A percentile compares a stretch with the other conserved stretches of the same genome.
phyloP scores from a whole-genome alignment of 2,329 filamentous ascomycete genomes.

The Phialemoniopsis sp. region DNA sequence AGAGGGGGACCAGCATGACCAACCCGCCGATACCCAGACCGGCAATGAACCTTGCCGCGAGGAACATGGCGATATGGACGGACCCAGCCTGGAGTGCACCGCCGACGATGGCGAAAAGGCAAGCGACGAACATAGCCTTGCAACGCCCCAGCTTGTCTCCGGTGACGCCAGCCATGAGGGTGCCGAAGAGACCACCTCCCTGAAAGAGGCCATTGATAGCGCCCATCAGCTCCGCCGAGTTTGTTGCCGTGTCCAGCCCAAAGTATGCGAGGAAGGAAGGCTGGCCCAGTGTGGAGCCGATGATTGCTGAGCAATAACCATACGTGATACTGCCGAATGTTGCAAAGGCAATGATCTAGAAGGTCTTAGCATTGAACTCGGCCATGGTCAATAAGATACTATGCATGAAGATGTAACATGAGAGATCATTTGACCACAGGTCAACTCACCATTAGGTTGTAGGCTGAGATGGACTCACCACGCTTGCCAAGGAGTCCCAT shows the following conservation, averaged over 20 bases:
- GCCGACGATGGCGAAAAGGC: slow-evolving; percentile 16
- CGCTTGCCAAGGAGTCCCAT: too few species aligned
- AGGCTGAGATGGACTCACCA: too few species aligned
- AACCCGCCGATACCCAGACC: slow-evolving; percentile 22
- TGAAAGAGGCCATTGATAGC: slow-evolving; percentile 8
- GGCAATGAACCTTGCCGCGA: slow-evolving; percentile 23
- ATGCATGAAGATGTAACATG: too few species aligned
- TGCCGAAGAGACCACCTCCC: slow-evolving; percentile 7
- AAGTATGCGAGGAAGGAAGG: slow-evolving; percentile 1
- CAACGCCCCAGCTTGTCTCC: slow-evolving; percentile 7
- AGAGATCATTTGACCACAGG: too few species aligned
- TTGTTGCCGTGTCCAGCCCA: not conserved
- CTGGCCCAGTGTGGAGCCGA: slow-evolving; percentile 1
- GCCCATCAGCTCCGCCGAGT: not conserved
- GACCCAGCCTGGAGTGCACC: slow-evolving; percentile 17
- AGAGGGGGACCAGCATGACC: slow-evolving; percentile 24
- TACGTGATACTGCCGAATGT: slow-evolving; percentile 1
- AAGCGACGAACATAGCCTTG: slow-evolving; percentile 6
- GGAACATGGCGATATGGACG: slow-evolving; percentile 16
- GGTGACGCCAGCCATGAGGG: slow-evolving; percentile 1
- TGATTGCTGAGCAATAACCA: slow-evolving; percentile 1
- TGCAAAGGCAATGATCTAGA: not conserved
- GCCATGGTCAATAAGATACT: too few species aligned
- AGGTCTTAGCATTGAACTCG: too few species aligned
- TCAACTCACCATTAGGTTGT: too few species aligned